Evolutionary conservation across 257 asterid genomes (phyloP).

Genomic region (Cynanchum wilfordii): DNA sequence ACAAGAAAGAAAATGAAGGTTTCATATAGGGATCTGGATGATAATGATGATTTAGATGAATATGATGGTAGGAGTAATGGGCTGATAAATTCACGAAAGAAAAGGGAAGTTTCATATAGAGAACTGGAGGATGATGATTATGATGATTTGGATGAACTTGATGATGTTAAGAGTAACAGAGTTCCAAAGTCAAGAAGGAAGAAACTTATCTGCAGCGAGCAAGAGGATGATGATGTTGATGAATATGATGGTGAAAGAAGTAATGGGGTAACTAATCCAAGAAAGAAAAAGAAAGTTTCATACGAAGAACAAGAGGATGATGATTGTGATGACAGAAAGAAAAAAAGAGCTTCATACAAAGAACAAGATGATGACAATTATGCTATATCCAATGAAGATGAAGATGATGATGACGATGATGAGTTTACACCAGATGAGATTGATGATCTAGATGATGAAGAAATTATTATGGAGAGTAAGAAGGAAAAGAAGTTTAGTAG

Average conservation of each 20-base stretch:
- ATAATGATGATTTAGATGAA: conserved; percentile 25
- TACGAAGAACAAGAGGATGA: conserved; percentile 27
- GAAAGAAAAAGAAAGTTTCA: conserved; percentile 16
- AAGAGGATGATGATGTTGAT: conserved; percentile 28
- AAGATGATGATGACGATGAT: conserved; percentile 30
- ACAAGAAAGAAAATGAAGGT: conserved; percentile 27
- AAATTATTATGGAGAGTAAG: conserved; percentile 21
- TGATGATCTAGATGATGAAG: conserved; percentile 33
- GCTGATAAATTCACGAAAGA: conserved; percentile 22
- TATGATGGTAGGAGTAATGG: conserved; percentile 19
- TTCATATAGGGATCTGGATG: conserved; percentile 28
- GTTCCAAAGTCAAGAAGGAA: conserved; percentile 29
- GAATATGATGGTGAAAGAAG: conserved; percentile 21
- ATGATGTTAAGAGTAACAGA: conserved; percentile 32
- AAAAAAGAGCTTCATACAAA: conserved; percentile 27
- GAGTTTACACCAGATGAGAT: conserved; percentile 35
- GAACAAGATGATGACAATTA: conserved; percentile 30
- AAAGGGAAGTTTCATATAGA: conserved; percentile 10
- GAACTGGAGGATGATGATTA: conserved; percentile 30
- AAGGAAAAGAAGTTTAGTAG: conserved; percentile 26
- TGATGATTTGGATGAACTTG: conserved; percentile 22
- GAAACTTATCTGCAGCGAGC: conserved; percentile 22
- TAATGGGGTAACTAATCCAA: conserved; percentile 20
- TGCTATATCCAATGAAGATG: conserved; percentile 18
- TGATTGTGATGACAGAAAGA: conserved; percentile 35